phyloP scores from a whole-genome alignment of 2,329 filamentous ascomycete species.

The Escovopsis weberi region DNA sequence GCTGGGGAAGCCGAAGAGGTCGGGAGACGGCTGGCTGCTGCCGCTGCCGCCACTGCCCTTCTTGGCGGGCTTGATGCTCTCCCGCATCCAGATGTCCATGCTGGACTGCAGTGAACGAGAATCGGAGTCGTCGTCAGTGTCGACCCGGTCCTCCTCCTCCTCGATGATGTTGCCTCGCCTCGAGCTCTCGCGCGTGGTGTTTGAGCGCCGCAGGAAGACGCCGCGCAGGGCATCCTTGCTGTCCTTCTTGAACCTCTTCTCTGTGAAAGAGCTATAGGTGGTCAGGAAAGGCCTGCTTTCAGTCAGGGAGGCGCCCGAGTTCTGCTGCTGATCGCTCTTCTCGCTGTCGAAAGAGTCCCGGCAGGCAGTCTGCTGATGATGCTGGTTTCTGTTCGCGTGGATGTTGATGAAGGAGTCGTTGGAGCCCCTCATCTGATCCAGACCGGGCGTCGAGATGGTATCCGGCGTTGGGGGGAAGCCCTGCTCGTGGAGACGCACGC shows the following conservation, averaged over 20 bases:
- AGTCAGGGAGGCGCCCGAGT: constrained; percentile 8
- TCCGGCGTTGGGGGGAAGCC: constrained; percentile 43
- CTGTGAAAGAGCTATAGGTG: background rate
- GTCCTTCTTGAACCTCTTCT: constrained; percentile 9
- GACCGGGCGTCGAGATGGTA: constrained; percentile 41
- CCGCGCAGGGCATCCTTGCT: constrained; percentile 9
- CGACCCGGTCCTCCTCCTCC: constrained; percentile 31
- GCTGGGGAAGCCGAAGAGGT: constrained; percentile 39
- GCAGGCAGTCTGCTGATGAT: constrained; percentile 15
- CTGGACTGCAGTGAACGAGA: constrained; percentile 31
- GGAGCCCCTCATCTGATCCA: constrained; percentile 35
- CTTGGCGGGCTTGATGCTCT: constrained; percentile 29
- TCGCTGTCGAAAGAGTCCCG: constrained; percentile 14
- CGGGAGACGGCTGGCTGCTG: constrained; percentile 27
- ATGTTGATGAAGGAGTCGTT: constrained; percentile 27
- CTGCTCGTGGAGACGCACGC: constrained; percentile 27
- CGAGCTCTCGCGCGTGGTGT: constrained; percentile 32
- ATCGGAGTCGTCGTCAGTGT: constrained; percentile 27
- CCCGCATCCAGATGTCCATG: constrained; percentile 44
- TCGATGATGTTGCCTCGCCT: constrained; percentile 19
- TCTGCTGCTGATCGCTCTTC: constrained; percentile 2
- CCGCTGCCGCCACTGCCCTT: constrained; percentile 2
- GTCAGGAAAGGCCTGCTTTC: constrained; percentile 1
- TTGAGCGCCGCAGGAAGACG: constrained; percentile 24
- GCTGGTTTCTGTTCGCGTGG: constrained; percentile 7